These are phyloP conservation scores for Cercospora citrullina DNA, from an alignment of 2,329 filamentous ascomycete genomes.

Conservation along the genomic window DNA sequence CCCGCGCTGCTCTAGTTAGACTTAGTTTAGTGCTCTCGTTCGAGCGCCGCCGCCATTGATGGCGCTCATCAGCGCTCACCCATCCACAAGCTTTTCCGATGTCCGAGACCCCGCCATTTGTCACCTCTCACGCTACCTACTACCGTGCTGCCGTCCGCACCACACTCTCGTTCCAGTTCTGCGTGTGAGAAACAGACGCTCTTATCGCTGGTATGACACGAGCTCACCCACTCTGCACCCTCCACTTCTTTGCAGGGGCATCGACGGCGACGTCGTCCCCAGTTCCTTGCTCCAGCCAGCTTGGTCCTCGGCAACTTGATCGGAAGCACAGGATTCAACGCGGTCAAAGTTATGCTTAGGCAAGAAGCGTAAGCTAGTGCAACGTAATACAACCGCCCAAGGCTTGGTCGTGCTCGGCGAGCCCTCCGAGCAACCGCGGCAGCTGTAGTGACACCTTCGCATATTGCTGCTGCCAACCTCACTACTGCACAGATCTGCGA, in stretches of 20 bases:
- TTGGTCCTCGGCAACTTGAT: conserved; percentile 3
- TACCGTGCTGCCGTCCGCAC: not conserved
- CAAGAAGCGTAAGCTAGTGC: conserved; percentile 6
- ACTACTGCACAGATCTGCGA: not conserved
- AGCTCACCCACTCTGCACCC: not conserved
- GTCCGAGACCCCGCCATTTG: not conserved
- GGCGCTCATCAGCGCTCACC: not conserved
- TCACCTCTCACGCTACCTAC: not conserved
- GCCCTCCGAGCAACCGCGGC: not conserved
- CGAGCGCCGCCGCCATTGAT: not conserved
- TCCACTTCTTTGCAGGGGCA: not conserved
- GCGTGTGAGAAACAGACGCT: not conserved
- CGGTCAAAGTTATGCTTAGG: conserved; percentile 5
- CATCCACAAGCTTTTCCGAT: not conserved
- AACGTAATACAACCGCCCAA: not conserved
- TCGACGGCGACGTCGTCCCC: not conserved
- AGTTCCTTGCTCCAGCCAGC: not conserved
- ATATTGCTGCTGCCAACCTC: not conserved
- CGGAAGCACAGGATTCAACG: not conserved
- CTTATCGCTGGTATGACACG: not conserved
- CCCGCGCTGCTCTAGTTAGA: not conserved
- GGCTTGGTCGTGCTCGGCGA: not conserved
- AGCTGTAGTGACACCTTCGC: not conserved
- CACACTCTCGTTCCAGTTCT: not conserved
- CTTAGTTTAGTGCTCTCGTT: not conserved